Base-by-base conservation (phyloP, 495 filamentous ascomycete species). In the Umbilicaria muhlenbergii region DNA sequence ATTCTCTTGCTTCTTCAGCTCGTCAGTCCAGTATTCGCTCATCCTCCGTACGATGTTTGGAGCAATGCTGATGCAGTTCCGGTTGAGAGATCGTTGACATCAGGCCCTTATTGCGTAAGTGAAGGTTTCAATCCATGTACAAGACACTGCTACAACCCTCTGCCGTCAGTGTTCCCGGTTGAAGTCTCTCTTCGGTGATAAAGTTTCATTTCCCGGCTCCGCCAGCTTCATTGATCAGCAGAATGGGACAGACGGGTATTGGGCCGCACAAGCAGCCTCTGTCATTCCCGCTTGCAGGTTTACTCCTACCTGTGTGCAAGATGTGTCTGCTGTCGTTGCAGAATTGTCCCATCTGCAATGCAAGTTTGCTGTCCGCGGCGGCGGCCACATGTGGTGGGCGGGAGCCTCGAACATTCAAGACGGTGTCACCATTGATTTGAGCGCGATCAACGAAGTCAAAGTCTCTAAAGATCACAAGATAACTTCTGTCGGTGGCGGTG, bases 281-380 rank as follows among this genome's bases (percentile, higher is more conserved):
- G 32, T 51, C n/a, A 16, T 28, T 10, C 44, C 44, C n/a, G 41
- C 2, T 15, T 47, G 48, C 18, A 2, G 33, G 17, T 35, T 47
- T 14, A 32, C 21, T 11, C 48, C 48, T 5, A 32, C 2, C 18
- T 24, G 17, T 11, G 32, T 41, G 1, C 12, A 47, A 28, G 44
- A 51, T 24, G 44, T 51, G 13, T 42, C 44, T 7, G 28, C 14
- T 19, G 33, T 39, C 10, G 41, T 49, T 14, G 32, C 41, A 13
- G n/a, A 31, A 15, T 34, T 49, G 11, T 35, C 42, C 12, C 33
- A 21, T 19, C 18, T 38, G 5, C 13, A 37, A 3, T 48, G 49
- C 15, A 17, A 44, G 31, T 61, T 66, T 45, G 61, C 63, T 13
- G 46, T 68, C 13, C 38, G 51, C 11, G 50, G 54, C 13, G 63